Evolutionary conservation across 2,329 filamentous ascomycete genomes (phyloP), one percentile per base, ranked within the genome.

Genomic region (Juglanconis juglandina): DNA sequence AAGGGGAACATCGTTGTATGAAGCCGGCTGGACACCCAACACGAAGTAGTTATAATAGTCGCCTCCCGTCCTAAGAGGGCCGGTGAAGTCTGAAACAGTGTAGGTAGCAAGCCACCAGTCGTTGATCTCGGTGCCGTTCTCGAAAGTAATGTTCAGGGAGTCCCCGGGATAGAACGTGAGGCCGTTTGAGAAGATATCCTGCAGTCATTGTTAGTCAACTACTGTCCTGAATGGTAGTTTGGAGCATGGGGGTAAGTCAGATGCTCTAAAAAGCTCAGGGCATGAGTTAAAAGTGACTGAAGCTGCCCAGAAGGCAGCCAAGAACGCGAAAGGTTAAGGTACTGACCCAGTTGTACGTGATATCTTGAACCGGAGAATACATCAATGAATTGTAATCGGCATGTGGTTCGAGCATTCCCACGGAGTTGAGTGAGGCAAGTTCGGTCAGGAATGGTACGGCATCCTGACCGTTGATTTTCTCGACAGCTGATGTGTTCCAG

Each of bases 21-120:
- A 62, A 1, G 63, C 62, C 0, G 68, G 68, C n/a, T 58, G 49
- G 33, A 66, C 59, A 2, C 68, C 68, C 4, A 70, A 56, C 1
- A 79, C 76, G 39, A 78, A 78, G 65, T 73, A 77, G 59, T 78
- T 76, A 67, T 76, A 79, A 55, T 77, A 76, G 60, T 78, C 76
- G 1, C 74, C 75, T 1, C 70, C 74, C 2, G 74, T 78, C 4
- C 69, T 71, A 1, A 79, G 62, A 1, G 74, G 72, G 3, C 67
- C 67, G 1, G 68, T 68, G 37, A 52, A 46, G 1, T 60, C 53
- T 30, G 44, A 53, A 35, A 63, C 54, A 42, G 56, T 61, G 59
- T 66, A 62, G 46, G 63, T 14, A 9, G 65, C 60, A 8, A 66
- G 30, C 56, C 61, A 68, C 5, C n/a, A 48, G 30, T 58, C 61